These are phyloP conservation scores for Coemansia sp. DNA, from an alignment of 192 early-diverging fungal species.

Conservation along the genomic window DNA sequence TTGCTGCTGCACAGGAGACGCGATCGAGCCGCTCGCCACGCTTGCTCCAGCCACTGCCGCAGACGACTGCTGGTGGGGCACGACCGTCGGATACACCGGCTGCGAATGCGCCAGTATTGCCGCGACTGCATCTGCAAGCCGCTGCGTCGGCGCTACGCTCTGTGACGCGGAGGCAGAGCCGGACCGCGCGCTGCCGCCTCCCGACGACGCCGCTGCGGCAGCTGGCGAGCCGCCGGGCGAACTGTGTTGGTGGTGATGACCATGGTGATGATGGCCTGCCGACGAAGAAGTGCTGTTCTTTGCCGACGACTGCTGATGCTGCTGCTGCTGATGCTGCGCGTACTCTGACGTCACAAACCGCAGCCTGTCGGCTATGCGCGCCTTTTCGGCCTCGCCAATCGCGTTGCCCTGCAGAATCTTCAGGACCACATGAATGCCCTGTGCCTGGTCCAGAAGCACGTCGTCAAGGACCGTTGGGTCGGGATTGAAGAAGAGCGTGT, in stretches of 20 bases:
- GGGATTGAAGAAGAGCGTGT: constrained; percentile 75
- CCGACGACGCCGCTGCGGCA: no score
- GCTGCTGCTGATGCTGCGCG: neutral
- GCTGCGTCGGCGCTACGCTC: constrained; percentile 17
- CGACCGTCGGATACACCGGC: constrained; percentile 24
- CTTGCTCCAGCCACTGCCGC: neutral
- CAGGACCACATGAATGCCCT: constrained; percentile 84
- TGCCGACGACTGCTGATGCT: neutral
- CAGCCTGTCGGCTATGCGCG: constrained; percentile 66
- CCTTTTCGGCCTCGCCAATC: constrained; percentile 73
- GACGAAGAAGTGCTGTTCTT: neutral
- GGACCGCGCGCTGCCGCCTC: neutral
- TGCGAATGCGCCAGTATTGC: constrained; percentile 27
- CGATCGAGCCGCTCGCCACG: neutral
- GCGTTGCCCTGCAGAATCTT: constrained; percentile 81
- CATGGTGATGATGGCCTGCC: neutral
- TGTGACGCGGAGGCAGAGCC: neutral
- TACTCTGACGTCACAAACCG: constrained; percentile 6
- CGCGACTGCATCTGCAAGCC: constrained; percentile 26
- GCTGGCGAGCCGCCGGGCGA: constrained; percentile 1
- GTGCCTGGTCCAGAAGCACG: constrained; percentile 72
- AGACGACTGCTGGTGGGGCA: neutral
- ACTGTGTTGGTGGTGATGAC: neutral
- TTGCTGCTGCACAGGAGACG: neutral
- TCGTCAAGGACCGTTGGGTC: constrained; percentile 66